phyloP scores from a whole-genome alignment of 768 basidiomycete species.

The Podaxis sp. region DNA sequence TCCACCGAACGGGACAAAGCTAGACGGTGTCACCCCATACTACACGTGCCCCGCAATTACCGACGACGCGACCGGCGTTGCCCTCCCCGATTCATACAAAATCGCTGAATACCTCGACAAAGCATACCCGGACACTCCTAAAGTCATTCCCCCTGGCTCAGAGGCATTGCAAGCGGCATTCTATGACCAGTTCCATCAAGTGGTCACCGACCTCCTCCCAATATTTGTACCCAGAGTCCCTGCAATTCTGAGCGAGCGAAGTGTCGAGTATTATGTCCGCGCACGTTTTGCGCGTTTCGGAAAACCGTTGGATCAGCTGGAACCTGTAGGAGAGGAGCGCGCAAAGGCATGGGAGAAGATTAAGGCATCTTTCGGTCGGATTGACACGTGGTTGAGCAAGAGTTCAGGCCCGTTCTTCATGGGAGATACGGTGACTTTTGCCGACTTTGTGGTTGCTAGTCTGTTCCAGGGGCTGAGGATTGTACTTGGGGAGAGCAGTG shows the following conservation, averaged over 20 bases:
- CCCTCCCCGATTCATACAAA: slow-evolving; percentile 38
- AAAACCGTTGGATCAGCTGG: neutral
- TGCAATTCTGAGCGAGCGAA: neutral
- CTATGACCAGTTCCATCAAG: slow-evolving; percentile 12
- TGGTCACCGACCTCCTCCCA: neutral
- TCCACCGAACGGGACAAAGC: neutral
- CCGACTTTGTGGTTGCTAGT: slow-evolving; percentile 34
- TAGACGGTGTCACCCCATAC: neutral
- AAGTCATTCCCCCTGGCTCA: slow-evolving; percentile 31
- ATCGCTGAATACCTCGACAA: slow-evolving; percentile 46
- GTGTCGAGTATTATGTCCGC: neutral
- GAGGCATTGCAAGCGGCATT: slow-evolving; percentile 31
- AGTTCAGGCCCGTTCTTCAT: slow-evolving; percentile 27
- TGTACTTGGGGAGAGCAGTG: slow-evolving; percentile 31
- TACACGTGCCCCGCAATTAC: slow-evolving; percentile 24
- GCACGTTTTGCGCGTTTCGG: neutral
- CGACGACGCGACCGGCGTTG: slow-evolving; percentile 34
- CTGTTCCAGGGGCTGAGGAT: slow-evolving; percentile 28
- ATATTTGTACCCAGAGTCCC: neutral
- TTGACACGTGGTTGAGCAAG: slow-evolving; percentile 25
- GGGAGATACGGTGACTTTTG: slow-evolving; percentile 32
- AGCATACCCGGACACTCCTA: slow-evolving; percentile 35
- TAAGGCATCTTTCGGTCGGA: slow-evolving; percentile 19
- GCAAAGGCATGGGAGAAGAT: slow-evolving; percentile 24
- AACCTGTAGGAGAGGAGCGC: slow-evolving; percentile 19